Evolutionary conservation across 768 basidiomycete species (phyloP).

Genomic region (Boletus reticuloceps): DNA sequence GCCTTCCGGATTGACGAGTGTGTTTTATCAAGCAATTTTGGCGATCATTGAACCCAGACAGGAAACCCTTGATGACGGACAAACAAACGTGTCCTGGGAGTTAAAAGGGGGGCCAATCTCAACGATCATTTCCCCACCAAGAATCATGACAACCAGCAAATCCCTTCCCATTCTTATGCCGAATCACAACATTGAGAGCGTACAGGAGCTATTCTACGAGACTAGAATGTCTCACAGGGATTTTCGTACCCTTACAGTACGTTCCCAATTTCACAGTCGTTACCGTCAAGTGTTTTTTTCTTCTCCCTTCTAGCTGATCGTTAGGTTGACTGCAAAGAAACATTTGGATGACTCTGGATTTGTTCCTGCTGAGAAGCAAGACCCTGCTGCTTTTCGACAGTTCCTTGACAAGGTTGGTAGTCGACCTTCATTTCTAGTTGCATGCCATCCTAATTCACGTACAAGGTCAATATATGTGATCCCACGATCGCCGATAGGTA

Average conservation of each 20-base stretch:
- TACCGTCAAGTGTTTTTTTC: neutral
- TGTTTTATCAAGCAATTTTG: too few relatives aligned
- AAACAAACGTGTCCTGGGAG: too few relatives aligned
- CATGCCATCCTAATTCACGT: neutral
- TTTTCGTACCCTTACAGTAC: slow-evolving; percentile 2
- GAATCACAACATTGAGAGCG: neutral
- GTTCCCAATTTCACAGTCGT: neutral
- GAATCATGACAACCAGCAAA: neutral
- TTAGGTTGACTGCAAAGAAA: neutral
- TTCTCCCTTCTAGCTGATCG: neutral
- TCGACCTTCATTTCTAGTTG: neutral
- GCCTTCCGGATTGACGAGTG: too few relatives aligned
- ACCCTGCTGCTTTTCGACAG: neutral
- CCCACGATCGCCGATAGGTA: slow-evolving; percentile 12
- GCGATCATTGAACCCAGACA: too few relatives aligned
- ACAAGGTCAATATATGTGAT: slow-evolving; percentile 12
- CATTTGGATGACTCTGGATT: neutral
- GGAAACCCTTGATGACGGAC: too few relatives aligned
- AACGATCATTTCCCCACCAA: too few relatives aligned
- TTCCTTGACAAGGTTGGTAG: slow-evolving; percentile 17
- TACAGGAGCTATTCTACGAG: neutral
- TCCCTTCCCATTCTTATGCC: slow-evolving; percentile 8
- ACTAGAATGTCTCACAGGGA: neutral
- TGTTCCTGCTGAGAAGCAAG: slow-evolving; percentile 12
- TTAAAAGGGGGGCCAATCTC: neutral